Conservation (phyloP, 345 rosid species). For the Camelina laxa region DNA sequence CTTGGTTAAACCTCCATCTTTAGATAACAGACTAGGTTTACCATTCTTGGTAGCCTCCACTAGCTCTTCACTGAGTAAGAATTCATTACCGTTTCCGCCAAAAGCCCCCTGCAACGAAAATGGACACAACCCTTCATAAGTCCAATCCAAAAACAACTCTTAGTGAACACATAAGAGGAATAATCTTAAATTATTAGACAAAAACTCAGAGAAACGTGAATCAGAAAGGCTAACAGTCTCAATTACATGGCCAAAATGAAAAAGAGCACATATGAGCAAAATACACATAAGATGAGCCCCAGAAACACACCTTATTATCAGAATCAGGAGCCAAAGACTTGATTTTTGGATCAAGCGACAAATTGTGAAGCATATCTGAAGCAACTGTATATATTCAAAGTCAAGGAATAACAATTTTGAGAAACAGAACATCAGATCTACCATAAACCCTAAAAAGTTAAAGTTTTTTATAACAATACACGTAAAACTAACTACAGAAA, state of each 20-base stretch:
- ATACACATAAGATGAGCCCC: not conserved
- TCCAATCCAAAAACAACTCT: constrained; percentile 50
- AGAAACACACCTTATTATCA: constrained; percentile 48
- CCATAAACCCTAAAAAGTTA: constrained; percentile 12
- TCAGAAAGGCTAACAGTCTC: not conserved
- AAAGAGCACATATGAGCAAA: constrained; percentile 7
- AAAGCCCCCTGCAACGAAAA: constrained; percentile 40
- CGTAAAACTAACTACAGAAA: not conserved
- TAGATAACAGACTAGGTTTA: constrained; percentile 39
- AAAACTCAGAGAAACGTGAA: not conserved
- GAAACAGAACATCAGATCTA: not conserved
- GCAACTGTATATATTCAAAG: constrained; percentile 47
- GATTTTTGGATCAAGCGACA: constrained; percentile 54
- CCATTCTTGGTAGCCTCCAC: constrained; percentile 42
- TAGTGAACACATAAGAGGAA: constrained; percentile 47
- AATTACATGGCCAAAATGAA: constrained; percentile 11
- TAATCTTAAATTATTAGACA: constrained; percentile 24
- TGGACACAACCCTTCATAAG: constrained; percentile 24
- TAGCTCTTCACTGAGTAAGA: constrained; percentile 10
- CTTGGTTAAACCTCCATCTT: constrained; percentile 44
- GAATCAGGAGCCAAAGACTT: constrained; percentile 43
- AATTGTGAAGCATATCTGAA: constrained; percentile 60
- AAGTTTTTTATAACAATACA: not conserved
- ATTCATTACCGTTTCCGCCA: constrained; percentile 33
- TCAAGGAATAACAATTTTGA: constrained; percentile 44